Evolutionary conservation across 148 eudicot genomes (phyloP).

Genomic region (Linanthus parryae): DNA sequence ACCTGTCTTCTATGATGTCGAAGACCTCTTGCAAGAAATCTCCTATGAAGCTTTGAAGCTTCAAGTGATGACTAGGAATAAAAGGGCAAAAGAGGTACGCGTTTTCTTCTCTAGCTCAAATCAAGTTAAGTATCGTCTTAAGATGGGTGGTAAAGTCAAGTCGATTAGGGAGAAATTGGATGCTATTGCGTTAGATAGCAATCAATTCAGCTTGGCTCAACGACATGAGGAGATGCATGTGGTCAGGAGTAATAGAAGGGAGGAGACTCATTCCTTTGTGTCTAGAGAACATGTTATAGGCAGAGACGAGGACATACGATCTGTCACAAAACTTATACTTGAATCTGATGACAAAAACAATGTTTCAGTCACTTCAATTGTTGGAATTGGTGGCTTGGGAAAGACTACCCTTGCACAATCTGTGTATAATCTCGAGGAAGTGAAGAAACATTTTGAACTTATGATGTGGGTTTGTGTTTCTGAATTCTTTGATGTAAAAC

Average conservation of each 20-base stretch:
- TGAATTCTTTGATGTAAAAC: neutral
- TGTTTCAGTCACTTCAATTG: neutral
- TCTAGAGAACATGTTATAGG: conserved; percentile 3
- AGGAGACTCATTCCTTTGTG: conserved; percentile 3
- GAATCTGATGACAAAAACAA: neutral
- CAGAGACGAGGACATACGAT: conserved; percentile 4
- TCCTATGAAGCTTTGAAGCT: neutral
- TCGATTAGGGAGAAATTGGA: conserved; percentile 2
- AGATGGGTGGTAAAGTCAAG: neutral
- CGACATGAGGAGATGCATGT: neutral
- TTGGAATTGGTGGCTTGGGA: conserved; percentile 12
- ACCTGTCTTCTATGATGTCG: conserved; percentile 11
- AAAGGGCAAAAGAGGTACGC: conserved; percentile 3
- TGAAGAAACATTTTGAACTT: neutral
- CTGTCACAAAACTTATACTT: neutral
- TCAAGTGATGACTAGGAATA: neutral
- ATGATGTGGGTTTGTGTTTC: conserved; percentile 9
- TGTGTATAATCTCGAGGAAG: neutral
- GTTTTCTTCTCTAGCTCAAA: conserved; percentile 12
- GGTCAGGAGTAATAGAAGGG: neutral
- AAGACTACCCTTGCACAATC: conserved; percentile 12
- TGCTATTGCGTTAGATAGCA: neutral
- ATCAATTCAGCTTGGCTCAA: neutral
- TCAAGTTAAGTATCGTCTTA: neutral
- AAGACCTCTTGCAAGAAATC: conserved; percentile 18